phyloP scores from a whole-genome alignment of 768 basidiomycete species.

The Tricholomella constricta region DNA sequence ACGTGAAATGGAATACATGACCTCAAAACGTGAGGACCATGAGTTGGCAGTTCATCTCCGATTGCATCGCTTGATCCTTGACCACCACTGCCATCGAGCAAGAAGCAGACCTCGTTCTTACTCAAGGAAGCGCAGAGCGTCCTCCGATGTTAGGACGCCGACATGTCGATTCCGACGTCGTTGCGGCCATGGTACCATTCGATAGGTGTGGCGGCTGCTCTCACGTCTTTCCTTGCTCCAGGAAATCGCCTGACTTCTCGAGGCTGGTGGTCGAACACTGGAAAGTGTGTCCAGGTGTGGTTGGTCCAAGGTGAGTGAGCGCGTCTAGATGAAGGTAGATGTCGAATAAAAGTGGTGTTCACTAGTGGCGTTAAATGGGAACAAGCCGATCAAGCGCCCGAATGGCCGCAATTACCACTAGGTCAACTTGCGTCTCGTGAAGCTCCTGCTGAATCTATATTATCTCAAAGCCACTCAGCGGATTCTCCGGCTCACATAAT shows the following conservation, averaged over 20 bases:
- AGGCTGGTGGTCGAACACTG: neutral
- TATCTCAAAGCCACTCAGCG: neutral
- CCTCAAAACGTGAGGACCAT: neutral
- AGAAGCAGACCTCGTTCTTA: neutral
- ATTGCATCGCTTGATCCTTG: neutral
- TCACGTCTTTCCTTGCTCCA: neutral
- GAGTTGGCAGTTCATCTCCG: neutral
- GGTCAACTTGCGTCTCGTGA: neutral
- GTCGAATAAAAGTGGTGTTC: neutral
- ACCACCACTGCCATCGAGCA: neutral
- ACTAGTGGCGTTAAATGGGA: neutral
- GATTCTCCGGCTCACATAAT: neutral
- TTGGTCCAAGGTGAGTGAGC: neutral
- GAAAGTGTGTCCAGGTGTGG: neutral
- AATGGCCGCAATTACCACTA: neutral
- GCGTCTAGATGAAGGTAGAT: neutral
- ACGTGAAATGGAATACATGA: neutral
- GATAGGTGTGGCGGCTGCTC: neutral
- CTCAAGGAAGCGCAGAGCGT: neutral
- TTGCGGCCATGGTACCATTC: neutral
- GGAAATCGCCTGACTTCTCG: neutral
- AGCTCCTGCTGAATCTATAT: neutral
- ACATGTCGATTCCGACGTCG: neutral
- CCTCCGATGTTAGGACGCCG: neutral
- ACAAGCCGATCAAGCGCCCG: neutral